A percentile compares a stretch with the other conserved stretches of the same genome.
Conservation (phyloP, 2,329 filamentous ascomycete species). For the Talaromyces sp. region DNA sequence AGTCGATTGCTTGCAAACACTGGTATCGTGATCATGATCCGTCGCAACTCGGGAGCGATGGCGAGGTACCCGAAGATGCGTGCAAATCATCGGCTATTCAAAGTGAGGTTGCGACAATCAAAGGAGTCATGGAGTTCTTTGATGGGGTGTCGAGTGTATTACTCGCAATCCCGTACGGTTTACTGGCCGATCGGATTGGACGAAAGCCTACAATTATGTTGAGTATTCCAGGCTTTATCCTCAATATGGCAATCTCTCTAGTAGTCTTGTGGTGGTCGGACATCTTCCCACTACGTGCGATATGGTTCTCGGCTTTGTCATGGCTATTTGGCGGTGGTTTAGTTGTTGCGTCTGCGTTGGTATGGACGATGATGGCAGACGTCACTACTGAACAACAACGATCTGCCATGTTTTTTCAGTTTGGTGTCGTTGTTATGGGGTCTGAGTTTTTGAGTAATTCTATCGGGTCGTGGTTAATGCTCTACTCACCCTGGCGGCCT, state of each 20-base stretch:
- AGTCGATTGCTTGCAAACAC: conserved; percentile 49
- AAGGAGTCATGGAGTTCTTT: conserved; percentile 52
- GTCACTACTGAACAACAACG: conserved; percentile 49
- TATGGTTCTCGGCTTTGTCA: conserved; percentile 50
- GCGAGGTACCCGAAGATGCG: conserved; percentile 47
- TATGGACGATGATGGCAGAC: conserved; percentile 53
- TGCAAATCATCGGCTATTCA: conserved; percentile 53
- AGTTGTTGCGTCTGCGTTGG: conserved; percentile 48
- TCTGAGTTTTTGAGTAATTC: conserved; percentile 42
- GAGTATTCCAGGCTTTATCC: conserved; percentile 42
- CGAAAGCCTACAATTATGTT: conserved; percentile 48
- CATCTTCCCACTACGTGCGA: conserved; percentile 46
- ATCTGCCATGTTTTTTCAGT: conserved; percentile 43
- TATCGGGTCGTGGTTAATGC: conserved; percentile 43
- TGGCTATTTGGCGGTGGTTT: conserved; percentile 50
- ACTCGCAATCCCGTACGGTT: conserved; percentile 51
- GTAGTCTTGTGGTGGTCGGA: conserved; percentile 40
- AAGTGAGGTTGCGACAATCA: conserved; percentile 50
- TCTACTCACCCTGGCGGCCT: conserved; percentile 42
- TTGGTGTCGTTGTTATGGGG: conserved; percentile 41
- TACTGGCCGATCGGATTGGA: conserved; percentile 50
- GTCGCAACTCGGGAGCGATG: conserved; percentile 42
- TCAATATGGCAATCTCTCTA: conserved; percentile 36
- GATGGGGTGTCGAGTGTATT: conserved; percentile 47
- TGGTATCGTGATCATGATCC: conserved; percentile 46